Evolutionary conservation across 2,329 filamentous ascomycete species (phyloP), one percentile per base, ranked within the genome.

Genomic region (Colletotrichum camelliae): DNA sequence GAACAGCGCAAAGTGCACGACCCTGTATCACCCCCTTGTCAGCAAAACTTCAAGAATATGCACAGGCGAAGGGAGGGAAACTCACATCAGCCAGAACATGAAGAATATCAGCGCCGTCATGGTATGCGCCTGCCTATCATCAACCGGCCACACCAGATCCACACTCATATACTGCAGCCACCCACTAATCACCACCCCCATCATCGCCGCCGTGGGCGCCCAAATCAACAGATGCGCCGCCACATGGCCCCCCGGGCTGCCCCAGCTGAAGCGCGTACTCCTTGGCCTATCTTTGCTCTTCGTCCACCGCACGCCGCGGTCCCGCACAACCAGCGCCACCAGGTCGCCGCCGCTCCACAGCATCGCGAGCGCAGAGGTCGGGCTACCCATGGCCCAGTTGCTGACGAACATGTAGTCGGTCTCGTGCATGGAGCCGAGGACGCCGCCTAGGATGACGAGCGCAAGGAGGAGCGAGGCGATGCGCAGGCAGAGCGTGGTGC

Each of bases 1-100:
- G 55, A 78, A 78, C 7, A 78, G 73, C n/a, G 68, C 35, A 18
- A 77, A 78, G 55, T 78, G 77, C 4, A 78, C 18, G 1, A 65
- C 43, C 48, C 77, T 78, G 43, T 21, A 4, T 7, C 12, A 8
- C 9, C 12, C 0, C 1, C 2, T 4, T 5, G 5, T 64, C 61
- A 64, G 61, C 24, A 9, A 12, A 15, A 0, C 4, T 27, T 27
- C 13, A 5, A 33, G 13, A 13, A 31, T 7, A 31, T 7, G 1
- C n/a, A 1, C 21, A 27, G 24, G 24, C 33, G 16, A 29, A 4
- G 6, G 15, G 7, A 16, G 7, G 13, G 27, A 15, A 37, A 58
- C 74, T 60, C 27, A 75, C 71, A 66, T 61, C 4, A 70, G 18
- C n/a, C 74, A 43, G 33, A 74, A 76, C 74, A 76, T 75, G 37